phyloP scores from a whole-genome alignment of 176 grass and related monocot genomes.

The Triticum turgidum region DNA sequence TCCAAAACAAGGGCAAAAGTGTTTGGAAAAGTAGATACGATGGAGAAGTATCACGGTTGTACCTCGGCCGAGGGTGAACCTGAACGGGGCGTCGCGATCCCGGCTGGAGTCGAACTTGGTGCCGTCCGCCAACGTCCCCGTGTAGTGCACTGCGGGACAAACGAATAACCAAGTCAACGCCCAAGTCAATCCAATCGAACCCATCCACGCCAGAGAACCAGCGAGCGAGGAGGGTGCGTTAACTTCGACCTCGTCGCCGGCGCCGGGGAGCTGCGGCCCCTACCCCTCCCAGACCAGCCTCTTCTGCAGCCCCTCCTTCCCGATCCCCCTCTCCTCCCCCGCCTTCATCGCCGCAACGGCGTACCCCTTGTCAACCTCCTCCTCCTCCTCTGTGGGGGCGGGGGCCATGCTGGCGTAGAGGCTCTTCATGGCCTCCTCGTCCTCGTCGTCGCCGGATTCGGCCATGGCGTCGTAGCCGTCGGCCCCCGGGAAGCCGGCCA shows the following conservation, averaged over 20 bases:
- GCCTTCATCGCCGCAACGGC: slow-evolving; percentile 37
- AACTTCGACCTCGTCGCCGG: slow-evolving; percentile 83
- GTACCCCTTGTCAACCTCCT: neutral
- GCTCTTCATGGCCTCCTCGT: too few relatives aligned
- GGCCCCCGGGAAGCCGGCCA: too few relatives aligned
- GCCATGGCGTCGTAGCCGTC: too few relatives aligned
- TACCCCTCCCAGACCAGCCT: slow-evolving; percentile 68
- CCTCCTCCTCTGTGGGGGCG: neutral
- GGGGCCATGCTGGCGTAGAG: neutral
- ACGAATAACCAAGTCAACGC: neutral
- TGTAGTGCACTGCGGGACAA: slow-evolving; percentile 70
- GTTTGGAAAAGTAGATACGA: too few relatives aligned
- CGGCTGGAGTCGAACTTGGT: slow-evolving; percentile 83
- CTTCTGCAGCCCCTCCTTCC: slow-evolving; percentile 71
- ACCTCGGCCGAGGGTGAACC: slow-evolving; percentile 77
- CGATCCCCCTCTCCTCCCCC: slow-evolving; percentile 67
- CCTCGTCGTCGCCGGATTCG: too few relatives aligned
- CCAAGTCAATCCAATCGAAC: neutral
- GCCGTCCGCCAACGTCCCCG: slow-evolving; percentile 68
- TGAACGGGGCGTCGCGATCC: slow-evolving; percentile 65
- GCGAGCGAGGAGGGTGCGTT: neutral
- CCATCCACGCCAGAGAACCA: neutral
- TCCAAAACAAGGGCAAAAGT: too few relatives aligned
- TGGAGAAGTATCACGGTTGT: too few relatives aligned
- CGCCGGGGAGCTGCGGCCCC: slow-evolving; percentile 46